Percentiles rank a stretch among this genome's conserved stretches.
These are phyloP conservation scores for Glaciozyma antarctica DNA, from an alignment of 768 basidiomycete species.

Conservation along the genomic window DNA sequence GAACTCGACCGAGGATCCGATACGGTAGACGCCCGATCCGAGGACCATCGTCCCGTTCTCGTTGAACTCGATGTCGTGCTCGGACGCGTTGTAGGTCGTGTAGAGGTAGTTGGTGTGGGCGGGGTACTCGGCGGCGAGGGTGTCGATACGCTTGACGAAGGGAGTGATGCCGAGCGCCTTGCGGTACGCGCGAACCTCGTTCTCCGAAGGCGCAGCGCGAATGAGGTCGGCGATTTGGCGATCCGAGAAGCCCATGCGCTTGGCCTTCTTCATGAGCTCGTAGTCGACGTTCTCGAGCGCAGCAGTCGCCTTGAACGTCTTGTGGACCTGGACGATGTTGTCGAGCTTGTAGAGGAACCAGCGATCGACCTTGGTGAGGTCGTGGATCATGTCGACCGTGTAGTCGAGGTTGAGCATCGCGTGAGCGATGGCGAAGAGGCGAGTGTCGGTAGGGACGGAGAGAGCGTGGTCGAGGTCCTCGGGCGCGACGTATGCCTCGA, in stretches of 20 bases:
- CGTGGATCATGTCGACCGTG: slow-evolving; percentile 77
- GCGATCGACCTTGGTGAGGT: slow-evolving; percentile 97
- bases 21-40: slow-evolving; percentile 94
- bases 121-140: slow-evolving; percentile 95
- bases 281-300: slow-evolving; percentile 60
- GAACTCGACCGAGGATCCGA: slow-evolving; percentile 97
- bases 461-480: slow-evolving; percentile 76
- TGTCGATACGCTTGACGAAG: slow-evolving; percentile 98
- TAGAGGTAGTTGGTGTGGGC: slow-evolving; percentile 99
- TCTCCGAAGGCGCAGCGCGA: slow-evolving; percentile 54
- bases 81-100: slow-evolving; percentile 94
- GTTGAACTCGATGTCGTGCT: slow-evolving; percentile 89
- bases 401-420: slow-evolving; percentile 93
- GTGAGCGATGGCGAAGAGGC: slow-evolving; percentile 92
- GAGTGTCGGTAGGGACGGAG: slow-evolving; percentile 80
- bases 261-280: slow-evolving; percentile 74
- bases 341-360: slow-evolving; percentile 99
- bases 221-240: slow-evolving; percentile 77
- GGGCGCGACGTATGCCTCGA: slow-evolving; percentile 84
- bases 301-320: slow-evolving; percentile 58
- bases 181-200: slow-evolving; percentile 67
- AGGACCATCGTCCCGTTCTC: slow-evolving; percentile 99
- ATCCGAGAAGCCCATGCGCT: slow-evolving; percentile 93
- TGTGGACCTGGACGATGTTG: slow-evolving; percentile 88
- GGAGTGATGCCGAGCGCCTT: slow-evolving; percentile 83